A percentile compares a stretch with the other conserved stretches of the same genome.
These are phyloP conservation scores for Yamadazyma mexicana DNA, from an alignment of 1,139 yeast species.

Conservation along the genomic window DNA sequence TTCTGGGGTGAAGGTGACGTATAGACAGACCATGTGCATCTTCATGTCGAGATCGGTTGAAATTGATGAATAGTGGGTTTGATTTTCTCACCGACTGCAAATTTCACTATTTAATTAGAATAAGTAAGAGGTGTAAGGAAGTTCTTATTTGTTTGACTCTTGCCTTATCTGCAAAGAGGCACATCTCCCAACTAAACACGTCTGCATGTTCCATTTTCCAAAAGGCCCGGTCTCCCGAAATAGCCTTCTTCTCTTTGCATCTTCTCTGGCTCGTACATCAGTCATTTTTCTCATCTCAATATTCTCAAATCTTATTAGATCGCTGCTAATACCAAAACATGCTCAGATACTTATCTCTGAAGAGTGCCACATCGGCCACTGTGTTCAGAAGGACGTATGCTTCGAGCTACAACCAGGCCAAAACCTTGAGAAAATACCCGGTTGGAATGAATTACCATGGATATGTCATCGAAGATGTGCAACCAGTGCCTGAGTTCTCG, in stretches of 20 bases:
- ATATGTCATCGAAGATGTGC: constrained; percentile 59
- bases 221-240: no score
- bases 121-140: no score
- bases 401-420: constrained; percentile 15
- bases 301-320: background rate
- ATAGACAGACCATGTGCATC: no score
- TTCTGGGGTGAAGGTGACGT: no score
- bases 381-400: constrained; percentile 5
- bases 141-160: no score
- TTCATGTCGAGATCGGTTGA: no score
- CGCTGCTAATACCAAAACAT: background rate
- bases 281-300: constrained; percentile 3
- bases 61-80: no score
- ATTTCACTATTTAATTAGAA: no score
- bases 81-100: no score
- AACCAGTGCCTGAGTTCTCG: constrained; percentile 78
- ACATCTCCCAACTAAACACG: no score
- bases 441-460: constrained; percentile 66
- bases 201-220: no score
- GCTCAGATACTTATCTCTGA: background rate
- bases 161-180: no score
- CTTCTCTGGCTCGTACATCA: background rate
- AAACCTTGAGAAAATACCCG: constrained; percentile 49
- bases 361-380: background rate
- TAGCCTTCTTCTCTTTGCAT: background rate